Conservation (phyloP, 768 basidiomycete genomes). For the Boletellus sp. region DNA sequence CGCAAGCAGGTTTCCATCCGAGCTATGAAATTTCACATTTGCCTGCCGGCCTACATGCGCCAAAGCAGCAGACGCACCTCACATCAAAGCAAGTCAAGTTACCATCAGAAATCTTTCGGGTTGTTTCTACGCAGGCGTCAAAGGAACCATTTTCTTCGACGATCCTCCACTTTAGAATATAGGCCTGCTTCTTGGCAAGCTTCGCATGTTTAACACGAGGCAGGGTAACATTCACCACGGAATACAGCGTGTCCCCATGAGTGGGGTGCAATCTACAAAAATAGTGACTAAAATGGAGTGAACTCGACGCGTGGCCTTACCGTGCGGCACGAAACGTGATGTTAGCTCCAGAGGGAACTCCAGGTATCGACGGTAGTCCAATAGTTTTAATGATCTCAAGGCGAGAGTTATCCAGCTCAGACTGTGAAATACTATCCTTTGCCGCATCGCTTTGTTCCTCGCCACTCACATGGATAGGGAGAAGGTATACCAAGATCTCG, state of each 20-base stretch:
- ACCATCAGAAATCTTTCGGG: slow-evolving; percentile 71
- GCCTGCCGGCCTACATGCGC: slow-evolving; percentile 2
- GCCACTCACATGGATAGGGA: slow-evolving; percentile 35
- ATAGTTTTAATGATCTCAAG: slow-evolving; percentile 49
- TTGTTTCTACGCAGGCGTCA: slow-evolving; percentile 46
- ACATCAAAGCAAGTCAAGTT: slow-evolving; percentile 86
- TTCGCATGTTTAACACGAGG: slow-evolving; percentile 56
- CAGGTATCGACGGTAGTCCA: slow-evolving; percentile 49
- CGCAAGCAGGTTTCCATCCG: slow-evolving; percentile 77
- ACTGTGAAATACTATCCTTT: slow-evolving; percentile 32
- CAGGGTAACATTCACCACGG: slow-evolving; percentile 66
- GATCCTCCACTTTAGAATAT: slow-evolving; percentile 70
- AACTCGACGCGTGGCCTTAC: slow-evolving; percentile 28
- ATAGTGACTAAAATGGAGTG: slow-evolving; percentile 7
- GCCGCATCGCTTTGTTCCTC: background rate
- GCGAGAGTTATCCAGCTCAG: slow-evolving; percentile 6
- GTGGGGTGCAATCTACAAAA: slow-evolving; percentile 53
- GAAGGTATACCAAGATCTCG: slow-evolving; percentile 58
- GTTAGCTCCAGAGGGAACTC: slow-evolving; percentile 40
- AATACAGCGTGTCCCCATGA: slow-evolving; percentile 54
- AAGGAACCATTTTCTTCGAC: slow-evolving; percentile 63
- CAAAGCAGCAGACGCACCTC: slow-evolving; percentile 49
- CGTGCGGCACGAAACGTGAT: slow-evolving; percentile 61
- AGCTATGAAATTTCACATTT: slow-evolving; percentile 40
- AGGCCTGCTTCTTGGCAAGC: slow-evolving; percentile 54